phyloP scores from a whole-genome alignment of 2,329 filamentous ascomycete species.

The Stagonosporopsis chrysanthemi region DNA sequence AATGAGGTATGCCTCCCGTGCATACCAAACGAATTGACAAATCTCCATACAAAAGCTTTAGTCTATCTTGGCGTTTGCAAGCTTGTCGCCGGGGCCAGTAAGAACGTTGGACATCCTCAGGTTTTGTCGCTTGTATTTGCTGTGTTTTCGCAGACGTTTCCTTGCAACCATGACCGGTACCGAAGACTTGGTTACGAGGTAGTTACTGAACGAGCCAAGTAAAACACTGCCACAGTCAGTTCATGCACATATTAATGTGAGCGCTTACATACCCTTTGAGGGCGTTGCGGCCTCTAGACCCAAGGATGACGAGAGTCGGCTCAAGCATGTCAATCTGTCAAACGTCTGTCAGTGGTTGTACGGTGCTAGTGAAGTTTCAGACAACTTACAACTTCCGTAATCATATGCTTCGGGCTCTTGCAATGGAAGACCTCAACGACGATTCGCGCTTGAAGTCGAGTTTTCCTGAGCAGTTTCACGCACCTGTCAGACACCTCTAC shows the following conservation, averaged over 20 bases:
- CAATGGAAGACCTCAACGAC: constrained; percentile 97
- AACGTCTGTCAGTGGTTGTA: constrained; percentile 33
- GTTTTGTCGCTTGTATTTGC: constrained; percentile 76
- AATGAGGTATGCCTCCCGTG: constrained; percentile 15
- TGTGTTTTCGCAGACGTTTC: constrained; percentile 86
- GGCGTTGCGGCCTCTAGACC: constrained; percentile 87
- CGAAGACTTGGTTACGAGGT: constrained; percentile 94
- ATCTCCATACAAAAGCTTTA: constrained; percentile 50
- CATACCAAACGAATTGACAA: constrained; percentile 43
- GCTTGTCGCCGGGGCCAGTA: constrained; percentile 69
- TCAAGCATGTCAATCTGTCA: constrained; percentile 82
- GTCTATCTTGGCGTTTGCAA: constrained; percentile 79
- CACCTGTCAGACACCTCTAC: constrained; percentile 84
- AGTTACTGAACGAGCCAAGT: constrained; percentile 95
- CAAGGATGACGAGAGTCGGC: constrained; percentile 91
- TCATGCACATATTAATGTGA: constrained; percentile 15
- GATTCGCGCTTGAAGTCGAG: constrained; percentile 87
- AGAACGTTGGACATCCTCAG: constrained; percentile 84
- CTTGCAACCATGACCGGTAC: constrained; percentile 98
- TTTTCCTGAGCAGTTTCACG: constrained; percentile 87
- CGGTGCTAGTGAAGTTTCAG: constrained; percentile 21
- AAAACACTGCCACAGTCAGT: constrained; percentile 71
- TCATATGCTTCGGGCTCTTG: constrained; percentile 95
- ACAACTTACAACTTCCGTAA: constrained; percentile 80
- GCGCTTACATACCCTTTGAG: constrained; percentile 79